Evolutionary conservation across 352 stramenopile genomes (phyloP).

Genomic region (Phytophthora cryptogea): DNA sequence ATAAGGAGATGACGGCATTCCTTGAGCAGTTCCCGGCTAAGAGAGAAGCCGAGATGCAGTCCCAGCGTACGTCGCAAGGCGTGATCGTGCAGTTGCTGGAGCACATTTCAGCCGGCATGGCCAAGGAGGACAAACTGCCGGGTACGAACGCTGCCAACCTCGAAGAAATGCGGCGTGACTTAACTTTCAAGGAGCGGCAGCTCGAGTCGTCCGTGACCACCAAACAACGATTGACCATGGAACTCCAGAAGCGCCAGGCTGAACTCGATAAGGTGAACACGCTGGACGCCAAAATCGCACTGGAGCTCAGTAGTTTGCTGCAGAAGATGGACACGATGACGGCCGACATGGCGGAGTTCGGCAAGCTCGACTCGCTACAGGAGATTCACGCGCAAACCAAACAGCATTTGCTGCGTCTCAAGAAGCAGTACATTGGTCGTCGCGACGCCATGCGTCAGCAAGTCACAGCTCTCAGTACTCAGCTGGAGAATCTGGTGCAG

Average conservation of each 20-base stretch:
- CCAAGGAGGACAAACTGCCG: conserved; percentile 79
- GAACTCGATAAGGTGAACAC: conserved; percentile 93
- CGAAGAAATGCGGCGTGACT: conserved; percentile 88
- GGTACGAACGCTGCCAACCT: conserved; percentile 60
- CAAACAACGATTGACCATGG: conserved; percentile 84
- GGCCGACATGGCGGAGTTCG: conserved; percentile 88
- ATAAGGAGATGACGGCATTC: conserved; percentile 93
- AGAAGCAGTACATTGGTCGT: conserved; percentile 86
- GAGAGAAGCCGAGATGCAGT: conserved; percentile 63
- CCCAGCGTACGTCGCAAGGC: conserved; percentile 58
- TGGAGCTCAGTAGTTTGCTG: conserved; percentile 82
- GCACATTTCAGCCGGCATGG: conserved; percentile 81
- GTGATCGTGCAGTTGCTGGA: conserved; percentile 91
- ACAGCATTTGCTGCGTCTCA: conserved; percentile 66
- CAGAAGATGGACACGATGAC: conserved; percentile 90
- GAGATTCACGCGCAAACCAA: conserved; percentile 82
- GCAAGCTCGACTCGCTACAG: conserved; percentile 87
- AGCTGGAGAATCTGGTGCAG: conserved; percentile 83
- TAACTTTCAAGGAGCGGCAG: conserved; percentile 93
- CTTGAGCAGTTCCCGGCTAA: conserved; percentile 83
- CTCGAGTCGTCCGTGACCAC: conserved; percentile 91
- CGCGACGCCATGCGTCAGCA: conserved; percentile 88
- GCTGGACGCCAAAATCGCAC: conserved; percentile 85
- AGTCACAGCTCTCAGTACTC: conserved; percentile 56
- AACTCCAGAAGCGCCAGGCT: conserved; percentile 86